Conservation (phyloP, 177 flowering plant genomes). For the Vitis hybrid region DNA sequence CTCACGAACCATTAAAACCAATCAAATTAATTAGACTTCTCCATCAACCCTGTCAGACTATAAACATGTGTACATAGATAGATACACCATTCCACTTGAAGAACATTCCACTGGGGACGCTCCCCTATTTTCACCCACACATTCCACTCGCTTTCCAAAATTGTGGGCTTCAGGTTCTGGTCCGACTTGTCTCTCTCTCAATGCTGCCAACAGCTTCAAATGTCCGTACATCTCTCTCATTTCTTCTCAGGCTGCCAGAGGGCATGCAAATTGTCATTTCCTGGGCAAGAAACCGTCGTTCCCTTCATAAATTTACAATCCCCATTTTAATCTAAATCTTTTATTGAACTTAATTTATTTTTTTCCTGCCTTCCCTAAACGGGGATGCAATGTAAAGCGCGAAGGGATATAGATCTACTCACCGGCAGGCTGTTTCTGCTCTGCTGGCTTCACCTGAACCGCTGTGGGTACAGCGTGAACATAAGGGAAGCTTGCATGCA, state of each 20-base stretch:
- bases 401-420: slow-evolving; percentile 29
- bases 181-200: background rate
- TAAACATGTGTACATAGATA: slow-evolving; percentile 24
- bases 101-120: background rate
- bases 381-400: slow-evolving; percentile 13
- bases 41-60: slow-evolving; percentile 27
- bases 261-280: slow-evolving; percentile 45
- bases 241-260: slow-evolving; percentile 59
- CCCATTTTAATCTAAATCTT: slow-evolving; percentile 10
- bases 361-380: background rate
- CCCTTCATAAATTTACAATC: slow-evolving; percentile 24
- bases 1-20: slow-evolving; percentile 12
- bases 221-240: slow-evolving; percentile 13
- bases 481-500: slow-evolving; percentile 35
- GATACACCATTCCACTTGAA: slow-evolving; percentile 6
- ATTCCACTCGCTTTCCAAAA: slow-evolving; percentile 13
- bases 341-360: background rate
- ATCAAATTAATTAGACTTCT: slow-evolving; percentile 22
- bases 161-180: slow-evolving; percentile 13
- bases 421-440: slow-evolving; percentile 86
- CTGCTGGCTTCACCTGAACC: slow-evolving; percentile 68
- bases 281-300: slow-evolving; percentile 32
- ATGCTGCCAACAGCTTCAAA: background rate
- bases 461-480: slow-evolving; percentile 58
- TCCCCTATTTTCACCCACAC: slow-evolving; percentile 1